A percentile compares a stretch with the other conserved stretches of the same genome.
These are phyloP conservation scores for Paecilomyces niveus DNA, from an alignment of 2,329 filamentous ascomycete genomes.

Conservation along the genomic window DNA sequence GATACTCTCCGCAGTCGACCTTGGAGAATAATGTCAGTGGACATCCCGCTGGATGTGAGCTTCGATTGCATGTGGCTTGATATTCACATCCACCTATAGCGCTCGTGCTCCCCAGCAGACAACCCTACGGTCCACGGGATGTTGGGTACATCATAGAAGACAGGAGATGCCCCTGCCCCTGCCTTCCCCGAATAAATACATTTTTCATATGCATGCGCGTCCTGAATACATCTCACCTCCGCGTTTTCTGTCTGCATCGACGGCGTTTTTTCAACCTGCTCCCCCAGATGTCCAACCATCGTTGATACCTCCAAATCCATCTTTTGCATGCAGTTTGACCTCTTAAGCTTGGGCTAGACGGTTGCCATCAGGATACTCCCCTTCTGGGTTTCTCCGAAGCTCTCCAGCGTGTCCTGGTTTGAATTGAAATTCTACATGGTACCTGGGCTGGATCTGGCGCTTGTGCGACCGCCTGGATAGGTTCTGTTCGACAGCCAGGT, in stretches of 20 bases:
- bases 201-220: background rate
- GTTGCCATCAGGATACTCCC: background rate
- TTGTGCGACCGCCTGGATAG: background rate
- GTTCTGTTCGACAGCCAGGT: background rate
- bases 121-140: background rate
- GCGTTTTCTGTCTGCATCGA: background rate
- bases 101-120: constrained; percentile 15
- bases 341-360: background rate
- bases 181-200: background rate
- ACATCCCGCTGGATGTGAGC: constrained; percentile 17
- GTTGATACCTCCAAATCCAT: background rate
- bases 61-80: constrained; percentile 22
- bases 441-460: constrained; percentile 2
- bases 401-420: background rate
- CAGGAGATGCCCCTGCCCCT: background rate
- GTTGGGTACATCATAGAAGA: background rate
- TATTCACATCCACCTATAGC: constrained; percentile 21
- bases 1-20: background rate
- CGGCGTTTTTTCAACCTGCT: background rate
- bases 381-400: background rate
- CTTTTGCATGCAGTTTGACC: background rate
- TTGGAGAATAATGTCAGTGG: constrained; percentile 23
- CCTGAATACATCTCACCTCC: background rate
- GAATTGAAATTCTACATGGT: background rate
- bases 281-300: background rate